Base-by-base conservation (phyloP, 2,329 filamentous ascomycete genomes). In the Cladosporium sp. region DNA sequence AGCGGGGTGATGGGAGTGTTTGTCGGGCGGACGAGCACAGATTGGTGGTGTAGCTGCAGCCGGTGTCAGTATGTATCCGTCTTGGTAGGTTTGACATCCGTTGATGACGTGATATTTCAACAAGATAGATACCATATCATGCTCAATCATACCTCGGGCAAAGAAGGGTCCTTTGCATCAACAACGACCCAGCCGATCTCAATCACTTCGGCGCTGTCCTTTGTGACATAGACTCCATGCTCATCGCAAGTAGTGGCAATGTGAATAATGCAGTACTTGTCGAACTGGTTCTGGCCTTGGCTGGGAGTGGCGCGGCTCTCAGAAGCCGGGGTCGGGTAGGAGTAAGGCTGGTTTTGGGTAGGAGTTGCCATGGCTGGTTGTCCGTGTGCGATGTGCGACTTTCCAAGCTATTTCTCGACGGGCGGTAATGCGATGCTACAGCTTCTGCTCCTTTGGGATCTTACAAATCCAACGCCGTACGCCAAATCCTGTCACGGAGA, bases 211-310 rank as follows among this genome's bases (percentile, higher is more conserved):
- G 94, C 94, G 60, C 94, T 97, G 78, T 99, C 94, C 79, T 97
- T 97, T 61, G 94, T 99, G 60, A 99, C 94, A 76, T 99, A 99
- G 66, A 99, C 94, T 64, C 94, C 94, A 78, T 99, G 94, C 76
- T 99, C 94, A 76, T 99, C 94, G 78, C 94, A 99, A 67, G 94
- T 99, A 37, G 94, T 99, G 64, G 94, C 94, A 72, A 97, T 93
- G 77, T 99, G 94, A 75, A 97, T 96, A 72, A 99, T 90, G 66
- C 97, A 89, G 78, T 96, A 99, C 75, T 93, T 90, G 80, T 99
- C 94, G 77, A 96, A 72, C 43, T 62, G 61, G 39, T 60, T 63
- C 40, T 60, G 59, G 30, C 49, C 49, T 30, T 47, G 43, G 40
- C 19, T 59, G 30, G 56, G 85, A 78, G 45, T 42, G 60, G 61